Conservation (phyloP, 306 rosid genomes). For the Pyrus pyrifolia region DNA sequence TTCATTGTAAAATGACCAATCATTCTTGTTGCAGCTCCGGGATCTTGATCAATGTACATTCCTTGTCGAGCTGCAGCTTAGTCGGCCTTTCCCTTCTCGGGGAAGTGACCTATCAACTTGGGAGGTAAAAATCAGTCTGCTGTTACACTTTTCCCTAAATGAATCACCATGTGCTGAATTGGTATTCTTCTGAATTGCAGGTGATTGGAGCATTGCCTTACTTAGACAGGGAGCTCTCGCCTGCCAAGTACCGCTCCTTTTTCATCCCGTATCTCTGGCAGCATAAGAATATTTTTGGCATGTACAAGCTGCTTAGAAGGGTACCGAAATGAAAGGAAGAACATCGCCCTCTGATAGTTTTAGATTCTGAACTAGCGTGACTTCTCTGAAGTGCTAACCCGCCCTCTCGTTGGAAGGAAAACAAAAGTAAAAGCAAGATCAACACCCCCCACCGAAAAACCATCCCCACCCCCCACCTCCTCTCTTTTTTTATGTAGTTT, state of each 20-base stretch:
- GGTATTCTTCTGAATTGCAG: conserved; percentile 26
- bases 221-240: conserved; percentile 89
- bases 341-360: neutral
- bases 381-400: neutral
- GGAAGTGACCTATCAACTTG: conserved; percentile 78
- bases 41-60: conserved; percentile 70
- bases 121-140: conserved; percentile 56
- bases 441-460: too few species aligned
- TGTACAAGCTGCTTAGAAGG: conserved; percentile 74
- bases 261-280: conserved; percentile 89
- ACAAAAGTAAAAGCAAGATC: neutral
- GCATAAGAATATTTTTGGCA: conserved; percentile 81
- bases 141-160: neutral
- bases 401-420: neutral
- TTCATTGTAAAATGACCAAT: neutral
- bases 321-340: conserved; percentile 25
- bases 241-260: conserved; percentile 74
- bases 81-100: conserved; percentile 69
- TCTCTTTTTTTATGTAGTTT: neutral
- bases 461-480: too few species aligned
- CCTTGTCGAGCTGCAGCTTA: conserved; percentile 87
- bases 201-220: conserved; percentile 74
- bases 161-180: conserved; percentile 3
- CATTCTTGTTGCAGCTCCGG: conserved; percentile 46
- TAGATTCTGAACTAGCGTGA: neutral